Percentiles rank a stretch among this genome's conserved stretches.
These are phyloP conservation scores for Limnomonas spitsbergensis DNA, from an alignment of 139 green algal species.

Conservation along the genomic window DNA sequence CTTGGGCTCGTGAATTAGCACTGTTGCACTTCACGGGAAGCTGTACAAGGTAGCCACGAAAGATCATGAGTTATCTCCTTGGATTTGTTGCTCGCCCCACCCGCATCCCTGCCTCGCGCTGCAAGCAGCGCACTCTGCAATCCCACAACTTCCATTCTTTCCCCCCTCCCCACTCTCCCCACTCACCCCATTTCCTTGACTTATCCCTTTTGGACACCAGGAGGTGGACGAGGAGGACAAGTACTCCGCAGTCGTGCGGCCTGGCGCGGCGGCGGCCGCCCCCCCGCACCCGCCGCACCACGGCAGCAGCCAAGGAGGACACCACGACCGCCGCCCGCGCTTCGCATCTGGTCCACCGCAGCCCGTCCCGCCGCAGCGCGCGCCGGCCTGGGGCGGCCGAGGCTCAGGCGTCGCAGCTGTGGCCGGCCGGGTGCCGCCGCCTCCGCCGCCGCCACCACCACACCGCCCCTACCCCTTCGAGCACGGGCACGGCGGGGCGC, in stretches of 20 bases:
- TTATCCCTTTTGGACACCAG: not conserved
- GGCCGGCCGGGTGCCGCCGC: not conserved
- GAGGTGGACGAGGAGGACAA: slow-evolving; percentile 75
- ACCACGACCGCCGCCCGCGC: not conserved
- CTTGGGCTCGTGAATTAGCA: too few relatives aligned
- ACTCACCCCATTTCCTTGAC: too few relatives aligned
- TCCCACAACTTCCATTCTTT: too few relatives aligned
- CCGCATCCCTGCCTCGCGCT: too few relatives aligned
- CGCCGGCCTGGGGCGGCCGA: slow-evolving; percentile 27
- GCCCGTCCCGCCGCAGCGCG: not conserved
- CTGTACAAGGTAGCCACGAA: too few relatives aligned
- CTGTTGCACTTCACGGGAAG: too few relatives aligned
- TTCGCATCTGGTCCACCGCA: not conserved
- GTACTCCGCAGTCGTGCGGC: slow-evolving; percentile 73
- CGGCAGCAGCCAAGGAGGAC: not conserved
- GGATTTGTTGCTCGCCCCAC: too few relatives aligned
- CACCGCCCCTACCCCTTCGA: not conserved
- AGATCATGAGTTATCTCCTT: too few relatives aligned
- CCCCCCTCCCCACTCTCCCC: too few relatives aligned
- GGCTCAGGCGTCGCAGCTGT: slow-evolving; percentile 41
- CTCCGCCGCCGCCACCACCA: slow-evolving; percentile 10
- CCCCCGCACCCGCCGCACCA: slow-evolving; percentile 12
- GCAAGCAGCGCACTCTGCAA: too few relatives aligned
- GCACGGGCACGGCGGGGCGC: not conserved
- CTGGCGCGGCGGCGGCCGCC: slow-evolving; percentile 11